Conservation (phyloP, 495 filamentous ascomycete species). For the Penicillium nucicola region DNA sequence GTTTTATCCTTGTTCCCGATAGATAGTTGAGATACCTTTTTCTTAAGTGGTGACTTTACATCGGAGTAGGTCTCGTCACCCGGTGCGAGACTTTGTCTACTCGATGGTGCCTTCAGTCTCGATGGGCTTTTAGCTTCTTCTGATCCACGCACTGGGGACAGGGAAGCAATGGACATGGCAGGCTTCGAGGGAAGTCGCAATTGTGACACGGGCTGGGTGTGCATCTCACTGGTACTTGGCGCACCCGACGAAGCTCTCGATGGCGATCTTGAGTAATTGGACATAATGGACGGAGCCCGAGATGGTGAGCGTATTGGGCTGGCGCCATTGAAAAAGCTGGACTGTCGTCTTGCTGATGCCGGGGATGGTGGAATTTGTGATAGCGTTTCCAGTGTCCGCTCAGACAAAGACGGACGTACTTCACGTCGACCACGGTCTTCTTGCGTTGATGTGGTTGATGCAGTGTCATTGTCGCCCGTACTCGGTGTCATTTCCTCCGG, state of each 20-base stretch:
- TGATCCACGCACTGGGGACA: constrained; percentile 10
- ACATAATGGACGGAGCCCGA: constrained; percentile 52
- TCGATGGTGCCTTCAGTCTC: constrained; percentile 20
- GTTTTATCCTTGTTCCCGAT: constrained; percentile 46
- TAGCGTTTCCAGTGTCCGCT: constrained; percentile 66
- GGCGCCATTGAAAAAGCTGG: constrained; percentile 59
- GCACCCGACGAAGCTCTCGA: constrained; percentile 40
- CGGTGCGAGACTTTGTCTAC: constrained; percentile 19
- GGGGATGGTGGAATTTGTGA: constrained; percentile 64
- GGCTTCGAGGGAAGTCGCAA: constrained; percentile 32
- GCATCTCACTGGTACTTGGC: constrained; percentile 24
- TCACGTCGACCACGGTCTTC: constrained; percentile 33
- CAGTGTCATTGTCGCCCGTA: constrained; percentile 16
- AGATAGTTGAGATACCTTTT: constrained; percentile 6
- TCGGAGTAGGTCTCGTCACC: constrained; percentile 4
- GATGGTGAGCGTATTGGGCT: constrained; percentile 55
- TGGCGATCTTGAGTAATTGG: constrained; percentile 47
- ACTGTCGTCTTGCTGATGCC: constrained; percentile 49
- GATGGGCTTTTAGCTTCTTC: constrained; percentile 25
- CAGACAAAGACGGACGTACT: constrained; percentile 57
- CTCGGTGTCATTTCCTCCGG: constrained; percentile 13
- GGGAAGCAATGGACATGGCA: constrained; percentile 16
- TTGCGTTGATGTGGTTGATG: neutral
- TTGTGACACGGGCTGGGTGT: constrained; percentile 26
- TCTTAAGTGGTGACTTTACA: constrained; percentile 10